Conservation (phyloP, 1,139 yeast species). For the Pichiaceae sp. region DNA sequence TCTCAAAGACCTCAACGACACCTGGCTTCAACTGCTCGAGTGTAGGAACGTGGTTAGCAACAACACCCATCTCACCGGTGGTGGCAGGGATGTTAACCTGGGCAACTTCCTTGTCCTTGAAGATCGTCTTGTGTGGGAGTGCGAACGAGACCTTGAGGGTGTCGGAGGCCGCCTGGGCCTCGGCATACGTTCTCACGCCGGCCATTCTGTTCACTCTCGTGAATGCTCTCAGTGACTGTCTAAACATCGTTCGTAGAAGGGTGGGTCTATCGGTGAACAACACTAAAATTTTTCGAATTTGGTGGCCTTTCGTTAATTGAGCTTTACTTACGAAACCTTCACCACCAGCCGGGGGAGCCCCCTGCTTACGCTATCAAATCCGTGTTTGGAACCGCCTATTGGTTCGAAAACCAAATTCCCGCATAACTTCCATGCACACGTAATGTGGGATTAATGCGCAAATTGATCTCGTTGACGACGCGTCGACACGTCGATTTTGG, state of each 20-base stretch:
- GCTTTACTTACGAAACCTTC: too few species aligned
- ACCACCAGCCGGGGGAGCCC: too few species aligned
- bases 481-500: too few species aligned
- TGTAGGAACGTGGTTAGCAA: constrained; percentile 97
- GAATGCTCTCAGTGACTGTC: constrained; percentile 59
- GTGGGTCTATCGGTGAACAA: neutral
- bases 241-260: constrained; percentile 38
- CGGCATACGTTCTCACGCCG: constrained; percentile 77
- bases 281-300: neutral
- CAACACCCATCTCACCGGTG: constrained; percentile 94
- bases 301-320: too few species aligned
- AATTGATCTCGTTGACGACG: too few species aligned
- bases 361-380: too few species aligned
- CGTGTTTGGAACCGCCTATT: too few species aligned
- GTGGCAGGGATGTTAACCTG: constrained; percentile 97
- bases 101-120: constrained; percentile 40
- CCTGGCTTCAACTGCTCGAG: constrained; percentile 98
- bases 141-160: constrained; percentile 85
- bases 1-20: constrained; percentile 82
- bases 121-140: constrained; percentile 62
- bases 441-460: too few species aligned
- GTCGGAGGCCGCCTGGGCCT: constrained; percentile 44
- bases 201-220: constrained; percentile 45
- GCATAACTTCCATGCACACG: too few species aligned
- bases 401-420: too few species aligned